Base-by-base conservation (phyloP, 805 yeast species). In the Yarrowia divulgata region DNA sequence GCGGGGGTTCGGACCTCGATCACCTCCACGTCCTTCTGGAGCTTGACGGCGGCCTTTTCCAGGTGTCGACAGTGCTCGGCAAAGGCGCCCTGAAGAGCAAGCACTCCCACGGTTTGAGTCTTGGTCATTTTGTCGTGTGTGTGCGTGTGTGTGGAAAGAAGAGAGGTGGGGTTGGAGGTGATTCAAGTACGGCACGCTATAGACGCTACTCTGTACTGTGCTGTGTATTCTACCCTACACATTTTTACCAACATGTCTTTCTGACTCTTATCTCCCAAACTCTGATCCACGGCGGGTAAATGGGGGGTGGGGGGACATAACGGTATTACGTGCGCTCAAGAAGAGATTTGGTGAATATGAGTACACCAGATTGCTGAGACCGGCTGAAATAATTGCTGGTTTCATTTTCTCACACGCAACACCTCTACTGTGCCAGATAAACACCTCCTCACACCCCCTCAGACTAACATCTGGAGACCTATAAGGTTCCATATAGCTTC, bases 31-130 rank as follows among this genome's bases (percentile, higher is more conserved):
- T 72, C 70, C 46, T 77, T 19, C 54, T n/a, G 49, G 37, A 46
- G 69, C 34, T 46, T 46, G 66, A 0, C 74, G 66, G 72, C 82
- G 58, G 69, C 87, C 77, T 74, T 71, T 18, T 81, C 74, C 49
- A 90, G 78, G 73, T 84, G 86, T 2, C 80, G 77, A 8, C 88
- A 78, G 75, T 90, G 96, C 74, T 90, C 96, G 18, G 79, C 76
- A 74, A 89, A 90, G 0, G 95, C 93, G 7, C 96, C 96, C 75
- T 90, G 96, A 19, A 90, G 81, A 0, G 94, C 90, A 67, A 90
- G 77, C 0, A 90, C 93, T 3, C 96, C 96, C 12, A 90, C 81
- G 3, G 74, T 76, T 9, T 72, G 62, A 13, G 71, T 19, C 40
- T 48, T 37, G 19, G 69, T 69, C 63, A 69, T 68, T 49, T 70